Evolutionary conservation across 148 eudicot genomes (phyloP), one percentile per base, ranked within the genome.

Genomic region (Amaranthus hypochondriacus): DNA sequence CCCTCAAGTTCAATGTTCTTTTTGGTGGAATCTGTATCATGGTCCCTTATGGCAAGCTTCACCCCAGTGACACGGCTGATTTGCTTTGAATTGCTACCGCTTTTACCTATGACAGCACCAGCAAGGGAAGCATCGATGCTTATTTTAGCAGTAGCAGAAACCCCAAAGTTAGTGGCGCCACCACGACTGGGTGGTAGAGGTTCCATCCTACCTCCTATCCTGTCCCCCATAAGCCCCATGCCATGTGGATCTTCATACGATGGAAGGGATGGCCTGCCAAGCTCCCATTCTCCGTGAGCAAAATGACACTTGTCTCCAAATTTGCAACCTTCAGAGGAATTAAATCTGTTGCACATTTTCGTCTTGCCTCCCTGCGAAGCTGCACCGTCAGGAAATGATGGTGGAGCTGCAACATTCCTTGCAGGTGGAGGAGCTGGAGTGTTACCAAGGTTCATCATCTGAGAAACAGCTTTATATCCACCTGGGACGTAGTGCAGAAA

Each of bases 281-380:
- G 90, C 78, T 94, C 96, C 90, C 93, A 82, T 56, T 94, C 98
- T 2, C 96, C 93, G 54, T 94, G 98, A 44, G 97, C 98, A 67
- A 86, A 94, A 69, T 80, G 86, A 71, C 98, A 94, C 62, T 87
- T 91, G 83, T 94, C 96, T 0, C 98, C 98, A 66, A 81, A 94
- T 62, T 76, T 85, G 75, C 98, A 94, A 6, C 98, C 98, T 70
- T 94, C 97, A 2, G 89, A 84, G 3, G 93, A 69, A 73, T 81
- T 88, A 82, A 60, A 92, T 77, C 81, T 89, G 81, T 74, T 88
- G 84, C 98, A 94, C 54, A 93, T 7, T 9, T 86, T 86, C 60
- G 81, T 73, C 79, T 91, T 93, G 68, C 89, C 87, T 7, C 85
- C 82, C 39, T 80, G 84, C 7, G 88, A 80, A 42, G 88, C 74